phyloP scores from a whole-genome alignment of 306 rosid species.

The Herpetospermum pedunculosum region DNA sequence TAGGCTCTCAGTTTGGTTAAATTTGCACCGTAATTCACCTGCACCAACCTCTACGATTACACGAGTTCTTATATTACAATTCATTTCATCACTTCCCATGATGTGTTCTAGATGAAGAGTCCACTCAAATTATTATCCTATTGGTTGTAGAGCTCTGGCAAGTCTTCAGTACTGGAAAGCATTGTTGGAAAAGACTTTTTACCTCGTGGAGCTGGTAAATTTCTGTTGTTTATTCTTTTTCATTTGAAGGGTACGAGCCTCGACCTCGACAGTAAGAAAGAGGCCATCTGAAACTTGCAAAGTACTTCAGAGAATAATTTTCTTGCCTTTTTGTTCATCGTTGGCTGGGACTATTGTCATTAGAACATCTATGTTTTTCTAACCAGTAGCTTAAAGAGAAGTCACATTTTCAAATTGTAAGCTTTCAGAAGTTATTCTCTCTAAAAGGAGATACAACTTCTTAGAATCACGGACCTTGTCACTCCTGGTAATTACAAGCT shows the following conservation, averaged over 20 bases:
- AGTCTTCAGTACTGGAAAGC: slow-evolving; percentile 95
- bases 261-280: neutral
- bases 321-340: neutral
- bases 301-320: neutral
- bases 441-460: neutral
- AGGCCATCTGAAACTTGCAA: neutral
- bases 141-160: slow-evolving; percentile 69
- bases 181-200: slow-evolving; percentile 73
- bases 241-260: neutral
- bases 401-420: neutral
- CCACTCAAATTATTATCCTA: neutral
- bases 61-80: neutral
- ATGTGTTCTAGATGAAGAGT: neutral
- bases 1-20: neutral
- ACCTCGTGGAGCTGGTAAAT: slow-evolving; percentile 32
- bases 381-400: neutral
- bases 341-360: neutral
- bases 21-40: neutral
- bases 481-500: neutral
- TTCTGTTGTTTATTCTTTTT: neutral
- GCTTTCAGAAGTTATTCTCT: neutral
- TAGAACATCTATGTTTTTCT: neutral
- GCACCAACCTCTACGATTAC: neutral
- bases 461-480: neutral
- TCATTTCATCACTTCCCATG: neutral